Conservation (phyloP, 345 rosid genomes). For the Stellera chamaejasme region DNA sequence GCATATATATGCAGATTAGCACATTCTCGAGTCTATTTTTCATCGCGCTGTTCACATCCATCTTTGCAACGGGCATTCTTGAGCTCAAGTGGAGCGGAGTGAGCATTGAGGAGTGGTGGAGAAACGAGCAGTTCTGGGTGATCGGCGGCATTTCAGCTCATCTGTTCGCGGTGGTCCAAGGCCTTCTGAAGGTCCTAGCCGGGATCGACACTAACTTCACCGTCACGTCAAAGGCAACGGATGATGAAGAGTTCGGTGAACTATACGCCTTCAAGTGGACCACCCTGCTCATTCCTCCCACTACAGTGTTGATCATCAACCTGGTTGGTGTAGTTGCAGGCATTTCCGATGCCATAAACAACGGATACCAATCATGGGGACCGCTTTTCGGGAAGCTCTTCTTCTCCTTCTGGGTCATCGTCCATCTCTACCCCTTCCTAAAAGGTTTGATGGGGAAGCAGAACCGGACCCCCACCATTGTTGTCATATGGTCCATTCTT, state of each 20-base stretch:
- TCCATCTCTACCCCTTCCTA: conserved; percentile 92
- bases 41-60: conserved; percentile 66
- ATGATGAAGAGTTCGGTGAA: conserved; percentile 85
- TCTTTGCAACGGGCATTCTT: conserved; percentile 72
- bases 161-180: conserved; percentile 86
- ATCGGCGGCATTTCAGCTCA: conserved; percentile 94
- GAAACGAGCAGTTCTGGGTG: conserved; percentile 95
- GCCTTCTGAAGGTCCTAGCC: conserved; percentile 73
- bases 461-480: conserved; percentile 86
- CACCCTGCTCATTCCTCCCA: conserved; percentile 83
- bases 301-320: conserved; percentile 80
- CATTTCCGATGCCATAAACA: conserved; percentile 83
- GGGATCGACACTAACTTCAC: conserved; percentile 91
- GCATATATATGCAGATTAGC: conserved; percentile 90
- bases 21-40: conserved; percentile 89
- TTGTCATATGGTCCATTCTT: conserved; percentile 83
- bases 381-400: conserved; percentile 84
- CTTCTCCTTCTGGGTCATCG: conserved; percentile 83
- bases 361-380: conserved; percentile 87
- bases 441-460: conserved; percentile 94
- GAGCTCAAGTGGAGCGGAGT: conserved; percentile 96
- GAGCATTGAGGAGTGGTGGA: conserved; percentile 96
- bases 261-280: conserved; percentile 92
- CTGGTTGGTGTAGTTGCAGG: conserved; percentile 94
- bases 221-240: conserved; percentile 77